phyloP scores from a whole-genome alignment of 2,329 filamentous ascomycete species.

The Microsporum canis region DNA sequence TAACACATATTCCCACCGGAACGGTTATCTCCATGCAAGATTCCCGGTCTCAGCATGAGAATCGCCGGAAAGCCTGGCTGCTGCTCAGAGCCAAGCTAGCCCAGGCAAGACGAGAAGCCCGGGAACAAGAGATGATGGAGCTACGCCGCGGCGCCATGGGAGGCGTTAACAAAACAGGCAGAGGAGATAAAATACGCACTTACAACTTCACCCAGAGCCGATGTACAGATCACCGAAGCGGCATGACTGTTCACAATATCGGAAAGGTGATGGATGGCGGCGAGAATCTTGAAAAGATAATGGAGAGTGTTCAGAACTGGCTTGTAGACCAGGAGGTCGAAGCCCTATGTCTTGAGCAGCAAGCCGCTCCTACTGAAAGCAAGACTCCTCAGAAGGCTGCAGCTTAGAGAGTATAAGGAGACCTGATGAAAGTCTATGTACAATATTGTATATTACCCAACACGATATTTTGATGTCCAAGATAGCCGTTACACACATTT shows the following conservation, averaged over 20 bases:
- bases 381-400: not conserved
- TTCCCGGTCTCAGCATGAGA: conserved; percentile 76
- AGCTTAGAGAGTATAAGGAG: not conserved
- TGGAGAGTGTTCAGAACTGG: conserved; percentile 69
- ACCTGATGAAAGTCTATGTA: not conserved
- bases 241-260: conserved; percentile 66
- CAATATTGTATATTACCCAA: not conserved
- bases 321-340: conserved; percentile 63
- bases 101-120: conserved; percentile 64
- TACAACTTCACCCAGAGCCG: conserved; percentile 73
- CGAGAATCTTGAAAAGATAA: conserved; percentile 59
- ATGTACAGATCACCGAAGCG: conserved; percentile 80
- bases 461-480: not conserved
- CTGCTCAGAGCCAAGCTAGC: conserved; percentile 73
- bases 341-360: conserved; percentile 53
- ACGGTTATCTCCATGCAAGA: conserved; percentile 89
- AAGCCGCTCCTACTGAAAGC: conserved; percentile 20
- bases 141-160: conserved; percentile 70
- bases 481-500: no score
- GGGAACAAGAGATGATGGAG: conserved; percentile 66
- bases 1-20: conserved; percentile 82
- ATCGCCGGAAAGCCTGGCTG: conserved; percentile 78
- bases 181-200: conserved; percentile 86
- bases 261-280: conserved; percentile 68
- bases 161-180: conserved; percentile 64